Base-by-base conservation (phyloP, 257 asterid genomes). In the Plantago elongata region DNA sequence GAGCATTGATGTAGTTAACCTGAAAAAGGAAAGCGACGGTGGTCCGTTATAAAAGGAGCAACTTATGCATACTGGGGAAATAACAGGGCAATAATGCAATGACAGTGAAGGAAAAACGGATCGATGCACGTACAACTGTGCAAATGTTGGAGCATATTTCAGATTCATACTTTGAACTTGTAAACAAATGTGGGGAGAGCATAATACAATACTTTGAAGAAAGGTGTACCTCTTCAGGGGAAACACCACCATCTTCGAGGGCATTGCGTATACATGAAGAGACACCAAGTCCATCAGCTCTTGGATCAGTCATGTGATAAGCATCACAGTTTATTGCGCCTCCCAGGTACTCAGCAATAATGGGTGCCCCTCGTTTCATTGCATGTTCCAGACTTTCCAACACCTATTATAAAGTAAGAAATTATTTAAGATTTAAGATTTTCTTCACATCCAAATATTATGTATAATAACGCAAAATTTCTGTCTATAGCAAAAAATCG, bases 371-470 rank as follows among this genome's bases (percentile, higher is more conserved):
- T 69, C 99, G 76, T 68, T 86, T 92, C 94, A 83, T 78, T 66
- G 99, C 99, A 77, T 92, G 96, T 72, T 92, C 99, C 72, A 89
- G 76, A 78, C 99, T 89, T 74, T 92, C 99, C 97, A 92, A 79
- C 40, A 92, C 91, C 99, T 92, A 81, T 70, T 56, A 50, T 52
- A 72, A 68, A 63, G 54, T 43, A 56, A 56, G 13, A 62, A 46
- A 47, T 9, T 34, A 7, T 1, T 34, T 34, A 1, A 6, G 40
- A 34, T 4, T 7, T 34, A 5, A 5, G 4, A 34, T 34, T 34
- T 34, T 34, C 8, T 34, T 34, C 40, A 34, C 8, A 34, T 34
- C 40, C 40, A 34, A 34, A 34, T 34, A 34, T 7, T 1, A 7
- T 34, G 40, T 34, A 7, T 7, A 34, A 5, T 34, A 34, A 3